Evolutionary conservation across 257 asterid genomes (phyloP).

Genomic region (Solanum chilense): DNA sequence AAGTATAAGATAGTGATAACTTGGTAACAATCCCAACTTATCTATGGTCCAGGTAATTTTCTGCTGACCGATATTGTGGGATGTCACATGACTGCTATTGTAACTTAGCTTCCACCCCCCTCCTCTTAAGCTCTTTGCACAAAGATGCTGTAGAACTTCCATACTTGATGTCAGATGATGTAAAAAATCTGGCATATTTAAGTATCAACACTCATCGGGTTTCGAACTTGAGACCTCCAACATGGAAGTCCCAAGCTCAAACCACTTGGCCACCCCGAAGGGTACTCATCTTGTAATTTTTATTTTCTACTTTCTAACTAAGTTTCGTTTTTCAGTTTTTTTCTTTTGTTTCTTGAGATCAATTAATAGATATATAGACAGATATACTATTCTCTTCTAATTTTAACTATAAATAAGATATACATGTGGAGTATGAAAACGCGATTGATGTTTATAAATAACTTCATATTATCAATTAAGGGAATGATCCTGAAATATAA

Average conservation of each 20-base stretch:
- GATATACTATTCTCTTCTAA: neutral
- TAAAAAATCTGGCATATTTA: neutral
- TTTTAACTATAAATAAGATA: neutral
- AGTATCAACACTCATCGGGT: neutral
- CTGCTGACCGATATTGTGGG: neutral
- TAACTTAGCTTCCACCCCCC: neutral
- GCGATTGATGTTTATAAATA: neutral
- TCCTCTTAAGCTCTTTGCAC: neutral
- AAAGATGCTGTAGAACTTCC: neutral
- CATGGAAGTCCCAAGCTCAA: too few species aligned
- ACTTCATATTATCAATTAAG: neutral
- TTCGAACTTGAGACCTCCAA: too few species aligned
- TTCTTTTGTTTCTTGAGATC: neutral
- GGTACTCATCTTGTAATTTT: neutral
- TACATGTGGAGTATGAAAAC: neutral
- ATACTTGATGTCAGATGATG: neutral
- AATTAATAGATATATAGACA: neutral
- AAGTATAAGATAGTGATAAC: neutral
- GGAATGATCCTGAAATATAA: neutral
- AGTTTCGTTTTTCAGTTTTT: neutral
- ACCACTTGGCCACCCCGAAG: too few species aligned
- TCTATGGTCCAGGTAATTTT: constrained; percentile 65
- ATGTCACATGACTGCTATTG: neutral
- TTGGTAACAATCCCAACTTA: constrained; percentile 6
- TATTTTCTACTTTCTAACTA: neutral